Evolutionary conservation across 2,329 filamentous ascomycete genomes (phyloP).

Genomic region (Paraphaeosphaeria sporulosa): DNA sequence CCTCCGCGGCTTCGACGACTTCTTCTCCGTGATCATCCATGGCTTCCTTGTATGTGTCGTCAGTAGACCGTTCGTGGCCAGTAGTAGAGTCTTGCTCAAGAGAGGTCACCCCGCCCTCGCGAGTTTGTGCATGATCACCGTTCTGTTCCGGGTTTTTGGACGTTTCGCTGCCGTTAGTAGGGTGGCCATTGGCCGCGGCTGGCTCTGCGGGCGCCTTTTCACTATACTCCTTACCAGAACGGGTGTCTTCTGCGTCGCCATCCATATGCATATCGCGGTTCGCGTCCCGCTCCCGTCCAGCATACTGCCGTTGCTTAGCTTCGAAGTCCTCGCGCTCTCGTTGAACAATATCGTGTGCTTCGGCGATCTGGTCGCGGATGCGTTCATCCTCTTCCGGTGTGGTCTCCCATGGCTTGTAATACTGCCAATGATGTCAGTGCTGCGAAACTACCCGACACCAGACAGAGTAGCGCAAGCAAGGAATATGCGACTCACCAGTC

Average conservation of each 20-base stretch:
- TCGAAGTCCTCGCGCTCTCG: slow-evolving; percentile 72
- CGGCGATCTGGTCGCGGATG: slow-evolving; percentile 74
- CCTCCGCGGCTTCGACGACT: slow-evolving; percentile 84
- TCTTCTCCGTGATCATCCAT: slow-evolving; percentile 78
- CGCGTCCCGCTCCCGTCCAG: slow-evolving; percentile 28
- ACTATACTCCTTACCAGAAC: slow-evolving; percentile 35
- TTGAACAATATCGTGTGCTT: slow-evolving; percentile 69
- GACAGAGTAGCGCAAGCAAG: neutral
- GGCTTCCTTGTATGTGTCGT: slow-evolving; percentile 52
- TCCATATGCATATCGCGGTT: slow-evolving; percentile 21
- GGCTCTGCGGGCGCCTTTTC: slow-evolving; percentile 28
- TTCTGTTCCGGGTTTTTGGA: slow-evolving; percentile 35
- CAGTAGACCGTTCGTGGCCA: slow-evolving; percentile 37
- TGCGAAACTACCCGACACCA: slow-evolving; percentile 9
- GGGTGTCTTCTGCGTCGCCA: slow-evolving; percentile 25
- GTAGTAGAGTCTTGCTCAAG: slow-evolving; percentile 30
- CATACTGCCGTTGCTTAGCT: slow-evolving; percentile 43
- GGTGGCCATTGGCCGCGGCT: slow-evolving; percentile 29
- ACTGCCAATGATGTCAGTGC: slow-evolving; percentile 61
- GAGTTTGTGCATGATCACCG: slow-evolving; percentile 31
- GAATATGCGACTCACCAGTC: slow-evolving; percentile 66
- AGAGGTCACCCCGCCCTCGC: slow-evolving; percentile 26
- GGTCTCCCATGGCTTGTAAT: slow-evolving; percentile 84
- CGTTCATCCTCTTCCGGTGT: slow-evolving; percentile 71
- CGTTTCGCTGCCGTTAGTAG: slow-evolving; percentile 33